These are phyloP conservation scores for Hylodesmum podocarpum DNA, from an alignment of 306 rosid genomes.

Conservation along the genomic window DNA sequence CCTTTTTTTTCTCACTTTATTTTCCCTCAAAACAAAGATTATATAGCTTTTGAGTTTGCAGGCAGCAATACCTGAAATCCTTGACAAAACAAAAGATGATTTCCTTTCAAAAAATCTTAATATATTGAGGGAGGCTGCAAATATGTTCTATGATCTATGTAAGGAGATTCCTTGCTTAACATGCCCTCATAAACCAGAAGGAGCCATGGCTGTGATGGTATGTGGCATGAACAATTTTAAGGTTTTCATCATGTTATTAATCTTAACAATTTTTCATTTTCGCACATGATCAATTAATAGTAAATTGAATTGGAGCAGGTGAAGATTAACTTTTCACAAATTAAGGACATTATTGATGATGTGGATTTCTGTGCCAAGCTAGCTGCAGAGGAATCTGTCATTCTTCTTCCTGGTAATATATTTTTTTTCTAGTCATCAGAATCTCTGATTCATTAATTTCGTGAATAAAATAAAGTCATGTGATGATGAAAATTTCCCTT, in stretches of 20 bases:
- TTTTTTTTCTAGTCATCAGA: not conserved
- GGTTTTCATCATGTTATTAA: not conserved
- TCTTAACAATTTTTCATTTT: not conserved
- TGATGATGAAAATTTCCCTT: not conserved
- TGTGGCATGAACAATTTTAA: not conserved
- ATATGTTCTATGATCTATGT: slow-evolving; percentile 42
- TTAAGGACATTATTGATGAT: slow-evolving; percentile 60
- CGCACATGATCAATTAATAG: not conserved
- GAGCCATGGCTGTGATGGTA: slow-evolving; percentile 66
- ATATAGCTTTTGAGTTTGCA: slow-evolving; percentile 18
- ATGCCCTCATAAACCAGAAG: slow-evolving; percentile 72
- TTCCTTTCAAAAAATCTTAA: slow-evolving; percentile 40
- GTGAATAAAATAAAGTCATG: not conserved
- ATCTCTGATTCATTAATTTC: not conserved
- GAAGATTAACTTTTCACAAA: slow-evolving; percentile 42
- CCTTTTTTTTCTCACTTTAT: not conserved
- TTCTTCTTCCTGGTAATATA: slow-evolving; percentile 61
- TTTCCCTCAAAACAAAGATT: not conserved
- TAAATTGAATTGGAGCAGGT: slow-evolving; percentile 43
- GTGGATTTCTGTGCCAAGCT: slow-evolving; percentile 62
- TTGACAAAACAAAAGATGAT: slow-evolving; percentile 42
- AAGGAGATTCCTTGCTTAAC: slow-evolving; percentile 60
- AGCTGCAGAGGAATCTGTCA: slow-evolving; percentile 62
- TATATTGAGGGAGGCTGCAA: slow-evolving; percentile 48
- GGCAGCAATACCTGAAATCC: slow-evolving; percentile 66